These are phyloP conservation scores for Russula virescens DNA, from an alignment of 768 basidiomycete species.

Conservation along the genomic window DNA sequence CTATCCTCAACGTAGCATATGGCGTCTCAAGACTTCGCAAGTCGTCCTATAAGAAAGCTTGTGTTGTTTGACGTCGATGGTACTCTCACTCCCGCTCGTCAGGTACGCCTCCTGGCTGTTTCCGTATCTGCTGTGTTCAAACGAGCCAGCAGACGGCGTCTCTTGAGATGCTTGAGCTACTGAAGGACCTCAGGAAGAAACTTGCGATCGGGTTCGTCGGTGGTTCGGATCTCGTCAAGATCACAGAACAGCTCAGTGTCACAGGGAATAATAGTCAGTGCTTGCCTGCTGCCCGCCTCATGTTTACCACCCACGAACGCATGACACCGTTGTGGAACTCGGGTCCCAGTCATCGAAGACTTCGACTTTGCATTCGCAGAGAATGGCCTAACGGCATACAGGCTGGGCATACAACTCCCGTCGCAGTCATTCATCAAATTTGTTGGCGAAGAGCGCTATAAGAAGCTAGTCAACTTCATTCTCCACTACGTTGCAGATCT, in stretches of 20 bases:
- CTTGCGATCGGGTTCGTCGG: slow-evolving; percentile 84
- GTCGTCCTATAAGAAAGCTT: slow-evolving; percentile 60
- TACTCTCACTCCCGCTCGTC: slow-evolving; percentile 66
- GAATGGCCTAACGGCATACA: slow-evolving; percentile 91
- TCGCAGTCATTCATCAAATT: slow-evolving; percentile 85
- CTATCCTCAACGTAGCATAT: slow-evolving; percentile 33
- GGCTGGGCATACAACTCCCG: slow-evolving; percentile 63
- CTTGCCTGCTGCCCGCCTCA: not conserved
- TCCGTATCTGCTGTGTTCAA: not conserved
- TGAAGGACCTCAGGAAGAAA: slow-evolving; percentile 68
- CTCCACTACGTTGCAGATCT: slow-evolving; percentile 90
- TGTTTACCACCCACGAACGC: not conserved
- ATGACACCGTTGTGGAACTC: not conserved
- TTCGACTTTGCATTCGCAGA: slow-evolving; percentile 94
- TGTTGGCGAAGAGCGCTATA: slow-evolving; percentile 90
- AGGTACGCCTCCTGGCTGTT: slow-evolving; percentile 34
- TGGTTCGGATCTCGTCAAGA: slow-evolving; percentile 88
- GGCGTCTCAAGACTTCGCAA: slow-evolving; percentile 52
- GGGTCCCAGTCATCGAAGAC: slow-evolving; percentile 54
- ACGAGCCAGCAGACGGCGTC: slow-evolving; percentile 43
- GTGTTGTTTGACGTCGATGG: slow-evolving; percentile 81
- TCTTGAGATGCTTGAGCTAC: slow-evolving; percentile 61
- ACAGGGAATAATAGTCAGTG: slow-evolving; percentile 50
- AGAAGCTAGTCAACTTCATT: slow-evolving; percentile 85
- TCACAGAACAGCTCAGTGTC: slow-evolving; percentile 73